phyloP scores from a whole-genome alignment of 78 protist species.

The Cavenderia fasciculata region DNA sequence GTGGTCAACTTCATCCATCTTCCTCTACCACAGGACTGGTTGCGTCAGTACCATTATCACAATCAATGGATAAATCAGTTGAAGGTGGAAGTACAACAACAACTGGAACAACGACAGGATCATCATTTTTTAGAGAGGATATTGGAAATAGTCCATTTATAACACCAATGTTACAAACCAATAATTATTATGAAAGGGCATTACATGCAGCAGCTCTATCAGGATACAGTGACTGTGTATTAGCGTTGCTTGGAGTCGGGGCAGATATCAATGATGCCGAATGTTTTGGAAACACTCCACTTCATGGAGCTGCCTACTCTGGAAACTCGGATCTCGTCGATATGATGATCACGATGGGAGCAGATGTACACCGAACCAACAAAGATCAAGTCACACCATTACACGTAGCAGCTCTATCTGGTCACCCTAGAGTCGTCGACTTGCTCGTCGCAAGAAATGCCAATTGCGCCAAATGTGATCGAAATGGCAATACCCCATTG shows the following conservation, averaged over 20 bases:
- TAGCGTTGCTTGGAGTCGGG: conserved; percentile 64
- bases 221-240: conserved; percentile 57
- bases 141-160: conserved; percentile 50
- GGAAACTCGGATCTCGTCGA: conserved; percentile 56
- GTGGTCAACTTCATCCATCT: too few relatives aligned
- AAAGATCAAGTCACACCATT: conserved; percentile 71
- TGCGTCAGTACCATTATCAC: neutral
- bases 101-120: neutral
- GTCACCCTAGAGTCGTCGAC: conserved; percentile 63
- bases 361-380: conserved; percentile 66
- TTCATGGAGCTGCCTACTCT: conserved; percentile 64
- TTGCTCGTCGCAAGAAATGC: conserved; percentile 34
- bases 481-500: conserved; percentile 69
- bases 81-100: neutral
- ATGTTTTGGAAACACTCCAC: conserved; percentile 66
- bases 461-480: conserved; percentile 33
- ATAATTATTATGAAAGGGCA: conserved; percentile 53
- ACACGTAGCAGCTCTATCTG: conserved; percentile 60
- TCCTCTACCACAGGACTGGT: too few relatives aligned
- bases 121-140: neutral
- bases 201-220: conserved; percentile 71
- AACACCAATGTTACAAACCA: conserved; percentile 62
- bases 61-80: neutral
- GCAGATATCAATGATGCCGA: conserved; percentile 64
- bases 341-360: conserved; percentile 78